Evolutionary conservation across 2,329 filamentous ascomycete genomes (phyloP).

Genomic region (Furcasterigmium sp.): DNA sequence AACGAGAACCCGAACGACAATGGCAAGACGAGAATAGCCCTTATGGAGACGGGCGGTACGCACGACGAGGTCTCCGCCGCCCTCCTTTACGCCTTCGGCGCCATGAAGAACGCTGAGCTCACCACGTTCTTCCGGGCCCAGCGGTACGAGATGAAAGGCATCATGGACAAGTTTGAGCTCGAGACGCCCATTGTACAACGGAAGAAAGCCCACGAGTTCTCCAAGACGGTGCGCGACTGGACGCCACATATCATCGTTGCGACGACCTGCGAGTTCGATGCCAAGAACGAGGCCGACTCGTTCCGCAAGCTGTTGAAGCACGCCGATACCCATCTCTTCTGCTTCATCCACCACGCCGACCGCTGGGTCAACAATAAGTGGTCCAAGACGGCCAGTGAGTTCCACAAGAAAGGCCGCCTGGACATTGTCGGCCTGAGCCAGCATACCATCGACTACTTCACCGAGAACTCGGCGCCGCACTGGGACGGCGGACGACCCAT

Average conservation of each 20-base stretch:
- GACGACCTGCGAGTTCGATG: constrained; percentile 21
- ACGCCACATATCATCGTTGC: constrained; percentile 19
- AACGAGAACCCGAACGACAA: background rate
- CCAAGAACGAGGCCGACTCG: constrained; percentile 13
- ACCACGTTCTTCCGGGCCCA: constrained; percentile 15
- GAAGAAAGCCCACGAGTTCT: constrained; percentile 12
- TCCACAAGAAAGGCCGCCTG: constrained; percentile 13
- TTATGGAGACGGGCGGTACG: constrained; percentile 18
- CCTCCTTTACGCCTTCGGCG: constrained; percentile 18
- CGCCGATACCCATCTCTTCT: constrained; percentile 18
- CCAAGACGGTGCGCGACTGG: constrained; percentile 9
- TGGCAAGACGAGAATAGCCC: constrained; percentile 14
- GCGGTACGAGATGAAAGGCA: constrained; percentile 18
- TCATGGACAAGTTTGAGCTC: constrained; percentile 18
- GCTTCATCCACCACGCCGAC: constrained; percentile 21
- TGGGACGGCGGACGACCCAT: constrained; percentile 13
- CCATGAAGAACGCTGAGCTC: constrained; percentile 14
- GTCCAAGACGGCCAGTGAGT: constrained; percentile 15
- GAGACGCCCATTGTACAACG: constrained; percentile 11
- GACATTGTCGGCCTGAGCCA: constrained; percentile 20
- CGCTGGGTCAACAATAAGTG: constrained; percentile 15
- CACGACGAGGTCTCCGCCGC: constrained; percentile 21
- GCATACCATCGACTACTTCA: constrained; percentile 18
- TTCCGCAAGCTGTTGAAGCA: constrained; percentile 15
- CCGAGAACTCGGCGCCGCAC: constrained; percentile 13